Percentiles rank a stretch among this genome's conserved stretches.
Evolutionary conservation across 495 filamentous ascomycete genomes (phyloP).

Genomic region (Penicillium samsonianum): DNA sequence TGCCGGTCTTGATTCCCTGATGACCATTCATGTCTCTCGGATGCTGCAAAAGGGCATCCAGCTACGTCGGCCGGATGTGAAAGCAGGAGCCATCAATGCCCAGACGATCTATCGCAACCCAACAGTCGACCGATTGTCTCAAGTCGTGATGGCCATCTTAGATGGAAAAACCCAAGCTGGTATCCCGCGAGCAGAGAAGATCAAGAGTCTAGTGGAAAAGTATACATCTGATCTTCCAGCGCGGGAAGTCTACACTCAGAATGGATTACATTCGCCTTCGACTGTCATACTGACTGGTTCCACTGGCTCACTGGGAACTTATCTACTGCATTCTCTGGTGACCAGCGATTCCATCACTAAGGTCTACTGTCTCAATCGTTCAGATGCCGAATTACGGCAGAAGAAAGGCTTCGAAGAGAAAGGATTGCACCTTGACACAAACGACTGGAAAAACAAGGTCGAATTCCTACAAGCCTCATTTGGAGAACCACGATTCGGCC

Average conservation of each 20-base stretch:
- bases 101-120: slow-evolving; percentile 38
- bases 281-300: slow-evolving; percentile 54
- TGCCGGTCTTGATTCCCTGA: slow-evolving; percentile 37
- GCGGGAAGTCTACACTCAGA: slow-evolving; percentile 1
- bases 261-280: slow-evolving; percentile 9
- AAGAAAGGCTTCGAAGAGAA: slow-evolving; percentile 24
- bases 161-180: slow-evolving; percentile 17
- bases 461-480: slow-evolving; percentile 55
- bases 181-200: slow-evolving; percentile 22
- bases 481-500: slow-evolving; percentile 49
- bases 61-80: slow-evolving; percentile 3
- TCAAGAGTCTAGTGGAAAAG: slow-evolving; percentile 23
- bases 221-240: slow-evolving; percentile 29
- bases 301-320: slow-evolving; percentile 59
- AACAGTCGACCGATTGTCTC: slow-evolving; percentile 27
- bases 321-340: slow-evolving; percentile 52
- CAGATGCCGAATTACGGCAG: slow-evolving; percentile 26
- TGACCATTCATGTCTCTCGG: slow-evolving; percentile 33
- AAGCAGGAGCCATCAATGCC: slow-evolving; percentile 15
- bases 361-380: slow-evolving; percentile 60
- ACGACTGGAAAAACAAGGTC: slow-evolving; percentile 23
- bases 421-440: slow-evolving; percentile 15
- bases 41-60: slow-evolving; percentile 23
- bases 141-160: slow-evolving; percentile 19
- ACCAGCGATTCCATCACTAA: slow-evolving; percentile 41